Base-by-base conservation (phyloP, 1,284 basidiomycete genomes). In the Vanrija humicola region DNA sequence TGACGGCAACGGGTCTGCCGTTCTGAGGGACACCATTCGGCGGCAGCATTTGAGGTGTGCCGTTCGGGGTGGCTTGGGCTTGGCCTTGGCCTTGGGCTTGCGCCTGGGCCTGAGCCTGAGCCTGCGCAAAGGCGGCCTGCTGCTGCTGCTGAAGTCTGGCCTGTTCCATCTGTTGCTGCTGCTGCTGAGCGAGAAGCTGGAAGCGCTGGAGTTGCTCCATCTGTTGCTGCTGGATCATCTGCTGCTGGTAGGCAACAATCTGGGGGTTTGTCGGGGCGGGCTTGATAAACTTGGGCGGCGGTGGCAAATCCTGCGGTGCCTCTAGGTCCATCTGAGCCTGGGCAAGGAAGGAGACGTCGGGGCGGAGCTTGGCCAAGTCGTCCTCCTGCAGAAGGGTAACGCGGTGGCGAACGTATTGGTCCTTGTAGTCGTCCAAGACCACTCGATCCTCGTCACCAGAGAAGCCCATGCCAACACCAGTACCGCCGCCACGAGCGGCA, bases 391-490 rank as follows among this genome's bases (percentile, higher is more conserved):
- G 62, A 1, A 76, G 58, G 10, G 58, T 64, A 34, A 74, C 56
- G 18, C 76, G 71, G 49, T 70, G 52, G n/a, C 64, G 62, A 47
- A 76, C 66, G 57, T 76, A 76, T 54, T 74, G 73, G 23, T 65
- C 52, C 50, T 77, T 74, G 29, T 68, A 67, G 64, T 78, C 77
- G 57, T 78, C 77, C 18, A 78, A 64, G 18, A 78, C 64, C 10
- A 78, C 55, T 9, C 70, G 67, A 50, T 77, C 74, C 19, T 75
- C 68, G 18, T 75, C 73, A 38, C 64, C 64, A 9, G 50, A 50
- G 14, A 76, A 46, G 21, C 76, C 77, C 76, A 78, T 76, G 2
- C 75, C 75, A 5, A 76, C 70, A 15, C 75, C 75, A 2, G 75
- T 51, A 6, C 62, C 65, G 26, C 77, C 77, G 19, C 69, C 70